These are phyloP conservation scores for Laburnicola sp. DNA, from an alignment of 2,329 filamentous ascomycete species.

Conservation along the genomic window DNA sequence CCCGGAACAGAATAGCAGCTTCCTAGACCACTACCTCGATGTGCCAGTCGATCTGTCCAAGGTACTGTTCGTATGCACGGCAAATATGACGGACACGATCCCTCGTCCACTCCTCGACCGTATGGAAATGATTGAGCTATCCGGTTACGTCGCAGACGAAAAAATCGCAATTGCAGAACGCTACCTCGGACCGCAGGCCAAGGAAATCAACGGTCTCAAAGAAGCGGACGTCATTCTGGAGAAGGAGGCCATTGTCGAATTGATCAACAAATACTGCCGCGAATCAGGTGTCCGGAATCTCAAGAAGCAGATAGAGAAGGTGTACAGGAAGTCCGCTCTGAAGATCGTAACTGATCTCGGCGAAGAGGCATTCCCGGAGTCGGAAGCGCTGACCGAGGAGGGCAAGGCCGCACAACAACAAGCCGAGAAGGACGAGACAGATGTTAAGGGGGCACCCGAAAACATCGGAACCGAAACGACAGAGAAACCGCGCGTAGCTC, in stretches of 20 bases:
- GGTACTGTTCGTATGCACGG: constrained; percentile 97
- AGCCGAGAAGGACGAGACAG: constrained; percentile 65
- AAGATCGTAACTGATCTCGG: constrained; percentile 96
- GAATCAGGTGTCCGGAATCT: constrained; percentile 96
- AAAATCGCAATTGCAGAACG: constrained; percentile 97
- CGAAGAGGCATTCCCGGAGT: constrained; percentile 78
- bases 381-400: constrained; percentile 80
- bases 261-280: constrained; percentile 98
- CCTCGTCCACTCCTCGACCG: constrained; percentile 89
- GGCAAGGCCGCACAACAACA: constrained; percentile 77
- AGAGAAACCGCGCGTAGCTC: constrained; percentile 69
- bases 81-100: constrained; percentile 98
- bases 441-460: constrained; percentile 64
- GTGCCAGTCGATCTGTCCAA: constrained; percentile 97
- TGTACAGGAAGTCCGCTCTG: constrained; percentile 93
- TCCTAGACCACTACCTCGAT: constrained; percentile 98
- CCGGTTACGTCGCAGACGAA: constrained; percentile 95
- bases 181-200: constrained; percentile 91
- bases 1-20: constrained; percentile 95
- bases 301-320: constrained; percentile 99
- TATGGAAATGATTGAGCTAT: constrained; percentile 97
- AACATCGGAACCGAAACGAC: constrained; percentile 62
- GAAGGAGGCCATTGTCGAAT: constrained; percentile 86
- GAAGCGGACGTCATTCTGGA: constrained; percentile 86
- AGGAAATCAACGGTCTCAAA: constrained; percentile 87